phyloP scores from a whole-genome alignment of 202 grass and related monocot genomes.

The Elaeis oleifera region DNA sequence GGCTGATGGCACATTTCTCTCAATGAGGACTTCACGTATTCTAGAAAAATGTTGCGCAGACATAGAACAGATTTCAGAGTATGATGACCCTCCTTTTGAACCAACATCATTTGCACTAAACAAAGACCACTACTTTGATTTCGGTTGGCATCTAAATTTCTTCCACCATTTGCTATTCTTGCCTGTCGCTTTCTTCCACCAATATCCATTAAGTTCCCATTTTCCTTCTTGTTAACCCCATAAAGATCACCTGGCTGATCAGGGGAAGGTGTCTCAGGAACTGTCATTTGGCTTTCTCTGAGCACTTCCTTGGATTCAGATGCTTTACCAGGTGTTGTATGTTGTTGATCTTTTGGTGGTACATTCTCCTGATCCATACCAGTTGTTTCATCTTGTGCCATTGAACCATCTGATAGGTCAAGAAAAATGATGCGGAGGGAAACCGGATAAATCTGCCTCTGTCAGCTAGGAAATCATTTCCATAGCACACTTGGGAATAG shows the following conservation, averaged over 20 bases:
- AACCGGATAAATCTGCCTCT: conserved; percentile 49
- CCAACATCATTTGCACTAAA: conserved; percentile 49
- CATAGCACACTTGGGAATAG: conserved; percentile 85
- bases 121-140: conserved; percentile 47
- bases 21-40: conserved; percentile 86
- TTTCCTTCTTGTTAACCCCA: conserved; percentile 83
- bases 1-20: conserved; percentile 80
- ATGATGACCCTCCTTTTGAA: conserved; percentile 63
- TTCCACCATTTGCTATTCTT: conserved; percentile 44
- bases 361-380: conserved; percentile 70
- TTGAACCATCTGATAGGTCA: conserved; percentile 61
- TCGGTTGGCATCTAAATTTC: conserved; percentile 29
- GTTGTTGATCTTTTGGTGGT: conserved; percentile 67
- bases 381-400: conserved; percentile 19
- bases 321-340: conserved; percentile 60
- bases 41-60: conserved; percentile 81
- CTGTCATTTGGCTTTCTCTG: conserved; percentile 78
- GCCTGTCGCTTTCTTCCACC: conserved; percentile 80
- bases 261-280: conserved; percentile 97
- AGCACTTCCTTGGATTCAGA: conserved; percentile 61
- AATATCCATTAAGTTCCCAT: conserved; percentile 49
- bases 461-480: conserved; percentile 42
- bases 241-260: conserved; percentile 64
- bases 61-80: conserved; percentile 72
- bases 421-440: conserved; percentile 39